phyloP scores from a whole-genome alignment of 345 rosid species.

The Hibiscus syriacus region DNA sequence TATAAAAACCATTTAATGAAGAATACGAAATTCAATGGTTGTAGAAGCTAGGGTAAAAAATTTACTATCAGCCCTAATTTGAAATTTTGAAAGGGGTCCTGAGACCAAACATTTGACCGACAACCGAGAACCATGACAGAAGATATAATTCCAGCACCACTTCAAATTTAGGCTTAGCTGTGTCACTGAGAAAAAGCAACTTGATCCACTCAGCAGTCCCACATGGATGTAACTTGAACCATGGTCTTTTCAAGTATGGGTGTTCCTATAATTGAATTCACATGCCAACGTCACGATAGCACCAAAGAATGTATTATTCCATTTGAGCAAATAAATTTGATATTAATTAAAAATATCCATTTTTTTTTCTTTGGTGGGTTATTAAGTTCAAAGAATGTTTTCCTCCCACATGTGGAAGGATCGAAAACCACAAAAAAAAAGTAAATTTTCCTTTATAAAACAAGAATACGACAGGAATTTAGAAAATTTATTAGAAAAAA shows the following conservation, averaged over 20 bases:
- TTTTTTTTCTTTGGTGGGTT: too few species aligned
- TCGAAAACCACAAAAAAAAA: background rate
- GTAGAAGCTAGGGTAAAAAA: background rate
- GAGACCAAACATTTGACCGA: slow-evolving; percentile 74
- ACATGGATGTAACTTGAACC: slow-evolving; percentile 94
- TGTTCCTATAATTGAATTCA: slow-evolving; percentile 50
- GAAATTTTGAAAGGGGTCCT: slow-evolving; percentile 40
- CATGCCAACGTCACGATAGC: background rate
- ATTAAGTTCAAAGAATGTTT: too few species aligned
- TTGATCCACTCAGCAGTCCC: slow-evolving; percentile 83
- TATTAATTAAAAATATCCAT: too few species aligned
- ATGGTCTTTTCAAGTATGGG: slow-evolving; percentile 75
- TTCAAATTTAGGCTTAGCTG: slow-evolving; percentile 15
- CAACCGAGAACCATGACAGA: slow-evolving; percentile 82
- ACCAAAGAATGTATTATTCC: background rate
- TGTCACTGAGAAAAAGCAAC: slow-evolving; percentile 46
- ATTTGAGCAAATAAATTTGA: too few species aligned
- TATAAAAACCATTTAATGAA: too few species aligned
- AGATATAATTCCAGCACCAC: slow-evolving; percentile 38
- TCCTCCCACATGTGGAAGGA: background rate
- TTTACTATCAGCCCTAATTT: slow-evolving; percentile 1
- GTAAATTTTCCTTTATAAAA: background rate
- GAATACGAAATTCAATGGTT: background rate
- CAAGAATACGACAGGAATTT: background rate
- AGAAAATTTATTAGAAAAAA: background rate